Conservation (phyloP, 331 rosid species). For the Rhamnella rubrinervis region DNA sequence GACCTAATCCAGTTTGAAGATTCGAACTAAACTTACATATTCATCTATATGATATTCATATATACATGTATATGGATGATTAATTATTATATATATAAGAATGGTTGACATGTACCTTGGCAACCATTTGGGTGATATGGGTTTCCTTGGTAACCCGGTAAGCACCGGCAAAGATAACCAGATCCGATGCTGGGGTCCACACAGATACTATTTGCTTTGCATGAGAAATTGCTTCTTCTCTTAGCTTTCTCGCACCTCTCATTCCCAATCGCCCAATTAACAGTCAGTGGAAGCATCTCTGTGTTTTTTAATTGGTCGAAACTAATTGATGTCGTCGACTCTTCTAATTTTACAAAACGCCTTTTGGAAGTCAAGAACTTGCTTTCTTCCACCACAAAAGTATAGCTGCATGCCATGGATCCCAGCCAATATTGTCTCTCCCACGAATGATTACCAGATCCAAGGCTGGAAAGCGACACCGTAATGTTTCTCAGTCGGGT, state of each 20-base stretch:
- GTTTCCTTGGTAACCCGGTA: conserved; percentile 18
- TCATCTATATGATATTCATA: background rate
- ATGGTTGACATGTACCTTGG: conserved; percentile 5
- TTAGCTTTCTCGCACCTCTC: background rate
- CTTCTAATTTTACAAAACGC: too few relatives aligned
- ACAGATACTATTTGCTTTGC: conserved; percentile 1
- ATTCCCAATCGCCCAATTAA: conserved; percentile 16
- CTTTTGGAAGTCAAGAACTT: background rate
- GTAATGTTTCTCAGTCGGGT: background rate
- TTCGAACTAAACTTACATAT: too few relatives aligned
- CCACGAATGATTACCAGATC: background rate
- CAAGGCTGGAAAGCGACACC: background rate
- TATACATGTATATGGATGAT: background rate
- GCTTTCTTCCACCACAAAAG: background rate
- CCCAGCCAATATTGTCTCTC: background rate
- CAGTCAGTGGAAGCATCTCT: background rate
- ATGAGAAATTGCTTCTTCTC: background rate
- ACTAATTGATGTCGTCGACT: background rate
- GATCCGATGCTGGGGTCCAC: background rate
- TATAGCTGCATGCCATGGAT: background rate
- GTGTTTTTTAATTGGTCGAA: background rate
- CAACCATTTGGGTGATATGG: conserved; percentile 29
- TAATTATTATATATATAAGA: too few relatives aligned
- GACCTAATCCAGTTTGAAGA: too few relatives aligned
- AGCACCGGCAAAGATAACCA: conserved; percentile 27